Conservation (phyloP, 2,329 filamentous ascomycete genomes). For the Aspergillus hiratsukae region DNA sequence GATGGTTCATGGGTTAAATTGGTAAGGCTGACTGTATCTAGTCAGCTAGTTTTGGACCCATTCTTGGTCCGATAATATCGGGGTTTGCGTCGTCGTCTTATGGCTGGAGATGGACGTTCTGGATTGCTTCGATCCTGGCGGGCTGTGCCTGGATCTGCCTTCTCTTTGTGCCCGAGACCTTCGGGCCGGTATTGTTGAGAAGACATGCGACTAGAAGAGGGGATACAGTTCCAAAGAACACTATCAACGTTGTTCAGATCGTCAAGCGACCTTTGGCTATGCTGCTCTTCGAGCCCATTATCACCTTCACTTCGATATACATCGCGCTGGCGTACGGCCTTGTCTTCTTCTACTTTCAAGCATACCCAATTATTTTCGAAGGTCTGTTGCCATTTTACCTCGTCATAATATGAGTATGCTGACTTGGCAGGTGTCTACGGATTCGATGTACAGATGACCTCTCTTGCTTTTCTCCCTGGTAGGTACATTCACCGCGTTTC, state of each 20-base stretch:
- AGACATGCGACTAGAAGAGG: conserved; percentile 28
- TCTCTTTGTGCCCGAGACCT: conserved; percentile 51
- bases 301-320: conserved; percentile 65
- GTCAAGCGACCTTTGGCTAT: conserved; percentile 68
- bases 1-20: background rate
- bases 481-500: conserved; percentile 1
- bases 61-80: conserved; percentile 42
- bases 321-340: conserved; percentile 66
- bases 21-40: conserved; percentile 4
- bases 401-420: background rate
- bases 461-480: conserved; percentile 63
- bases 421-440: conserved; percentile 50
- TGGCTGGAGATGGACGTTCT: conserved; percentile 47
- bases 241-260: conserved; percentile 58
- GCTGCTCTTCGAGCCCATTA: conserved; percentile 68
- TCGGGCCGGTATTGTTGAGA: background rate
- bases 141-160: conserved; percentile 54
- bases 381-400: conserved; percentile 8
- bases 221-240: background rate
- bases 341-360: conserved; percentile 72
- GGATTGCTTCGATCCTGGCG: conserved; percentile 64
- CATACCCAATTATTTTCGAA: conserved; percentile 67
- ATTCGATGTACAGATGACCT: conserved; percentile 60
- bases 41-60: conserved; percentile 38
- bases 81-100: conserved; percentile 35